A percentile compares a stretch with the other conserved stretches of the same genome.
phyloP scores from a whole-genome alignment of 2,329 filamentous ascomycete genomes.

The Epichloe uncinata region DNA sequence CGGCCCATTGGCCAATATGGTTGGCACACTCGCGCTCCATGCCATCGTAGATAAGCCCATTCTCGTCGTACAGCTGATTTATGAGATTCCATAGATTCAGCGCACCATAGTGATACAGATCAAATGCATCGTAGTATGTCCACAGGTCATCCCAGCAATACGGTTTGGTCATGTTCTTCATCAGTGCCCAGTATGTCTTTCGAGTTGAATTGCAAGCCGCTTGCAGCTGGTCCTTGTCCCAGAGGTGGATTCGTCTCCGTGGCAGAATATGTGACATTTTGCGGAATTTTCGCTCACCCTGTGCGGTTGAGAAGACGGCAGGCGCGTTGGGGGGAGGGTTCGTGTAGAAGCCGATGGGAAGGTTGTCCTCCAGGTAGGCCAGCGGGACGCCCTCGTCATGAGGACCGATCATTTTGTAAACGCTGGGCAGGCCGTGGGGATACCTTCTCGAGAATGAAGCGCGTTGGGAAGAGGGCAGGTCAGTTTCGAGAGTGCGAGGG shows the following conservation, averaged over 20 bases:
- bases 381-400: slow-evolving; percentile 13
- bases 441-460: slow-evolving; percentile 19
- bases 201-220: slow-evolving; percentile 25
- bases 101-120: slow-evolving; percentile 33
- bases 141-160: slow-evolving; percentile 29
- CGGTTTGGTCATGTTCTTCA: slow-evolving; percentile 21
- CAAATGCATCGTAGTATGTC: slow-evolving; percentile 32
- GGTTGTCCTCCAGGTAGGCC: slow-evolving; percentile 22
- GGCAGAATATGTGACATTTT: slow-evolving; percentile 15
- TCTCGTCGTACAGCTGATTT: slow-evolving; percentile 27
- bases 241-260: slow-evolving; percentile 20
- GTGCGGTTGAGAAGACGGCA: slow-evolving; percentile 27
- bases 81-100: slow-evolving; percentile 36
- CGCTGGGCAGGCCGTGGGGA: slow-evolving; percentile 21
- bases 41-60: slow-evolving; percentile 19
- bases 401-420: slow-evolving; percentile 21
- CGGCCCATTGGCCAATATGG: slow-evolving; percentile 23
- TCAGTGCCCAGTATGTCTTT: slow-evolving; percentile 19
- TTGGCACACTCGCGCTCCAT: slow-evolving; percentile 13
- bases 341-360: slow-evolving; percentile 25
- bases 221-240: slow-evolving; percentile 27
- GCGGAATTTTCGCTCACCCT: slow-evolving; percentile 18
- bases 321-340: slow-evolving; percentile 16
- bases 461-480: slow-evolving; percentile 13
- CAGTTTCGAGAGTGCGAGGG: slow-evolving; percentile 11